Conservation (phyloP, 306 rosid genomes). For the Trifolium repens region DNA sequence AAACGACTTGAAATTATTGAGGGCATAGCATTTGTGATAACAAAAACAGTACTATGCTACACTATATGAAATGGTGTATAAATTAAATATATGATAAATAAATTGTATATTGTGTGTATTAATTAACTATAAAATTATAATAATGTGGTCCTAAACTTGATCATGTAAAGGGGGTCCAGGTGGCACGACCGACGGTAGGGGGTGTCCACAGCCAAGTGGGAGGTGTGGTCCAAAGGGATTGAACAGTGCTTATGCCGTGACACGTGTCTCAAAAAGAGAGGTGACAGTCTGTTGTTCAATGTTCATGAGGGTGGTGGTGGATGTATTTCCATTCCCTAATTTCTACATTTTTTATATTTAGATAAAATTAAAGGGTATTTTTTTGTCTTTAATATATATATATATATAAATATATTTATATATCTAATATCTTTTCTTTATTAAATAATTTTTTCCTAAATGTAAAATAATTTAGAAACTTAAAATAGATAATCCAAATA, state of each 20-base stretch:
- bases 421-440: no score
- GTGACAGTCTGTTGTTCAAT: conserved; percentile 54
- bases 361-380: no score
- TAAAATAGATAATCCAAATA: no score
- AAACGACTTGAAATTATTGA: conserved; percentile 72
- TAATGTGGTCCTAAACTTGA: conserved; percentile 61
- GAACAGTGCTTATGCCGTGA: conserved; percentile 15
- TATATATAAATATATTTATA: no score
- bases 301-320: no score
- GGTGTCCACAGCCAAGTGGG: conserved; percentile 73
- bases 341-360: no score
- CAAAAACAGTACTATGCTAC: conserved; percentile 40
- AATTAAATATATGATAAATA: no score
- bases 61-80: conserved; percentile 23
- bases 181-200: conserved; percentile 52
- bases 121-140: background rate
- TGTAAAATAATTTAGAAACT: no score
- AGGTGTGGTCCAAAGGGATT: conserved; percentile 59
- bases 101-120: no score
- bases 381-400: no score
- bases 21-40: conserved; percentile 43
- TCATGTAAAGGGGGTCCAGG: conserved; percentile 46
- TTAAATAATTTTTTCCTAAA: no score
- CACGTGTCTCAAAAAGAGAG: conserved; percentile 51
- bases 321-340: no score